A percentile compares a stretch with the other conserved stretches of the same genome.
Evolutionary conservation across 148 eudicot genomes (phyloP).

Genomic region (Spergularia bocconei): DNA sequence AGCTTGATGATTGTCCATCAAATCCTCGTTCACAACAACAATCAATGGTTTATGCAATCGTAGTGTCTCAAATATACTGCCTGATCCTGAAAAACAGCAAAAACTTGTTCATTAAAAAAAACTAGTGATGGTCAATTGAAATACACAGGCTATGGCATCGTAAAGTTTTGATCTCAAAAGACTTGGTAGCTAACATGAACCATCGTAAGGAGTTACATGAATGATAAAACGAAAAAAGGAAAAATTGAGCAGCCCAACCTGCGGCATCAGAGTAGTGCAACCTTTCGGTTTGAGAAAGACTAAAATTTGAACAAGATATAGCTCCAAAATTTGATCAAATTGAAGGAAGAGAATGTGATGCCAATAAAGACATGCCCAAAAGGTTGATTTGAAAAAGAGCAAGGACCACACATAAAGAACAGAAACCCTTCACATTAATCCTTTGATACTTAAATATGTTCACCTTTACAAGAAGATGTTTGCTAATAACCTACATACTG

Average conservation of each 20-base stretch:
- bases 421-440: background rate
- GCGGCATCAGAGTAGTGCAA: background rate
- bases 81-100: constrained; percentile 53
- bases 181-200: background rate
- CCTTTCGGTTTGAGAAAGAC: background rate
- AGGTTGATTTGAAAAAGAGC: background rate
- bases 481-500: background rate
- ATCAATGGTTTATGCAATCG: constrained; percentile 57
- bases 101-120: background rate
- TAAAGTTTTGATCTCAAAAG: background rate
- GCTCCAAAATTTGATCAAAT: background rate
- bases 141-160: background rate
- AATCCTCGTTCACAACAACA: constrained; percentile 87
- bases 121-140: background rate
- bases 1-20: constrained; percentile 94
- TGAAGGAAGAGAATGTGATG: background rate
- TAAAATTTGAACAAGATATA: background rate
- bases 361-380: background rate
- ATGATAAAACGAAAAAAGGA: background rate
- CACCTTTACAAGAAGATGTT: background rate
- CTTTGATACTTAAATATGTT: background rate
- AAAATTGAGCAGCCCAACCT: background rate
- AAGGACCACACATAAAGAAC: background rate
- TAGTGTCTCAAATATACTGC: constrained; percentile 89
- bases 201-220: background rate